Evolutionary conservation across 805 yeast genomes (phyloP).

Genomic region (Candida broadrunensis): DNA sequence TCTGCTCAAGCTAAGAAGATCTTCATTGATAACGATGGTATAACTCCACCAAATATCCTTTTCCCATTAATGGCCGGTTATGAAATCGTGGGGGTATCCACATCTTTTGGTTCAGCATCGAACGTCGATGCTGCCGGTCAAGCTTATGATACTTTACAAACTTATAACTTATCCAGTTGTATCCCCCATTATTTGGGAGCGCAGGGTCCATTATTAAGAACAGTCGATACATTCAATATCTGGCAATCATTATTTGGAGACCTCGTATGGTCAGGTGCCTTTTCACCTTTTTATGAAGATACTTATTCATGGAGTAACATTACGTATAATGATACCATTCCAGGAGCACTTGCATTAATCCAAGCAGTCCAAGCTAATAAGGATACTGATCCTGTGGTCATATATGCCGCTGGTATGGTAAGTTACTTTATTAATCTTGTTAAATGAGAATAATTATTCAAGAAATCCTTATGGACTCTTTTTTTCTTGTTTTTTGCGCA

Average conservation of each 20-base stretch:
- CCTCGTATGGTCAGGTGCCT: constrained; percentile 43
- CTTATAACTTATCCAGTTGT: constrained; percentile 33
- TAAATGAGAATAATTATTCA: too few relatives aligned
- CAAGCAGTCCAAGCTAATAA: constrained; percentile 38
- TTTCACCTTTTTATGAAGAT: constrained; percentile 27
- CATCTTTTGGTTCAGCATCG: constrained; percentile 37
- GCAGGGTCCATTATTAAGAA: constrained; percentile 33
- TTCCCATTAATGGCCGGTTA: constrained; percentile 37
- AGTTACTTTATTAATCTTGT: too few relatives aligned
- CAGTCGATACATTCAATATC: constrained; percentile 35
- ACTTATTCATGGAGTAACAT: constrained; percentile 28
- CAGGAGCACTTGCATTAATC: constrained; percentile 39
- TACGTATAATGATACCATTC: constrained; percentile 21
- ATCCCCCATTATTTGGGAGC: constrained; percentile 38
- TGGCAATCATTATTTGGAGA: constrained; percentile 38
- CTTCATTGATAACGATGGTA: constrained; percentile 43
- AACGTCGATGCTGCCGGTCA: constrained; percentile 37
- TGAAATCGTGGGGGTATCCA: constrained; percentile 38
- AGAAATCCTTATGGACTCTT: too few relatives aligned
- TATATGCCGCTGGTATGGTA: constrained; percentile 41
- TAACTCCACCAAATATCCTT: constrained; percentile 32
- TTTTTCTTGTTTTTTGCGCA: too few relatives aligned
- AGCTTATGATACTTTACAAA: constrained; percentile 23
- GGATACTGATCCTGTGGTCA: constrained; percentile 26
- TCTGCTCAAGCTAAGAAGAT: constrained; percentile 16